Evolutionary conservation across 108 stramenopile genomes (phyloP).

Genomic region (Discostella pseudostelligera): DNA sequence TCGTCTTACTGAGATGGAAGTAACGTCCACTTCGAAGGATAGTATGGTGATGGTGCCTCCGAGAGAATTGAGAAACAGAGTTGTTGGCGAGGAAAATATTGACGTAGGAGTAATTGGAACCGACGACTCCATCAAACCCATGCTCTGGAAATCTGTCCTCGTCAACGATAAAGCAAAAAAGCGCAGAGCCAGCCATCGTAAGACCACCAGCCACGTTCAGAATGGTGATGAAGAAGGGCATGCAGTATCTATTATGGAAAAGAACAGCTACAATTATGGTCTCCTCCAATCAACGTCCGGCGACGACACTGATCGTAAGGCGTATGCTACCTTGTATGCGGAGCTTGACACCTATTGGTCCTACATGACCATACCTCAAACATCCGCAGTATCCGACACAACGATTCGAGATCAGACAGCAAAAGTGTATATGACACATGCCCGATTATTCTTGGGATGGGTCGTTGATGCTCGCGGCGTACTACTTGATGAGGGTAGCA

Average conservation of each 20-base stretch:
- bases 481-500: neutral
- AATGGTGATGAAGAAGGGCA: too few relatives aligned
- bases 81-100: neutral
- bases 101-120: neutral
- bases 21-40: too few relatives aligned
- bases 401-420: conserved; percentile 78
- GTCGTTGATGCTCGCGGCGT: conserved; percentile 32
- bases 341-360: conserved; percentile 63
- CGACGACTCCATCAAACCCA: conserved; percentile 6
- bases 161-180: conserved; percentile 67
- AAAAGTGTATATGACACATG: conserved; percentile 75
- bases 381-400: conserved; percentile 51
- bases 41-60: too few relatives aligned
- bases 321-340: conserved; percentile 47
- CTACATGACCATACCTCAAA: conserved; percentile 77
- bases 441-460: conserved; percentile 77
- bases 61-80: neutral
- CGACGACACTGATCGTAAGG: conserved; percentile 30
- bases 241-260: too few relatives aligned
- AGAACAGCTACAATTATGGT: conserved; percentile 57
- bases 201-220: neutral
- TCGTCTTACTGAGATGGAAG: neutral
- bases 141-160: conserved; percentile 46
- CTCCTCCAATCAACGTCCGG: conserved; percentile 30
- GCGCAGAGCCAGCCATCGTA: conserved; percentile 23